Base-by-base conservation (phyloP, 2,329 filamentous ascomycete species). In the Paecilomyces sp. region DNA sequence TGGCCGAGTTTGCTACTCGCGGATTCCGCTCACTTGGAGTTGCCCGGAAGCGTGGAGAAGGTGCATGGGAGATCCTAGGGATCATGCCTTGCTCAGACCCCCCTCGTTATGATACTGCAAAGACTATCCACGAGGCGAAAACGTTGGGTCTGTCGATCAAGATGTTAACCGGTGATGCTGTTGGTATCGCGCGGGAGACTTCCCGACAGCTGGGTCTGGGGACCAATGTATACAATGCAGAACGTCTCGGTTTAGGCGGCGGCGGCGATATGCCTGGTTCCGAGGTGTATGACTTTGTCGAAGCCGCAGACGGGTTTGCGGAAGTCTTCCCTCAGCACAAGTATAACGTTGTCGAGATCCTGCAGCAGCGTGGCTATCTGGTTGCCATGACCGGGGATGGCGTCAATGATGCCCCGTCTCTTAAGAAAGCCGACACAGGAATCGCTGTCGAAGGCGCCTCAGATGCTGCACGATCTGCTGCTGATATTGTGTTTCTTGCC, bases 301-400 rank as follows among this genome's bases (percentile, higher is more conserved):
- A 96, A 82, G 91, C 89, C 81, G 92, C 91, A 63, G 91, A 96
- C 83, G 92, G 91, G 80, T 96, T 96, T 78, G 91, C 92, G 66
- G 91, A 96, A 75, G 91, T 96, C 60, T 95, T 94, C 83, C 91
- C 91, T 68, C 90, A 96, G 80, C 91, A 96, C 85, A 96, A 96
- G 83, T 95, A 92, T 81, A 90, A 91, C 66, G 91, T 94, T 75
- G 91, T 96, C 69, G 91, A 95, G 79, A 95, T 95, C 71, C 85
- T 96, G 56, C 91, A 96, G 80, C 89, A 93, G 80, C 90, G 91
- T 85, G 91, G 91, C 66, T 92, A 95, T 79, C 85, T 96, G 50
- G 91, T 95, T 79, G 92, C 91, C 75, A 96, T 96, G 92, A 96
- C 91, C 78, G 91, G 91, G 83, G 92, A 79, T 61, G 78, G 78